These are phyloP conservation scores for Monosporozyma aerobia DNA, from an alignment of 805 yeast genomes.

Conservation along the genomic window DNA sequence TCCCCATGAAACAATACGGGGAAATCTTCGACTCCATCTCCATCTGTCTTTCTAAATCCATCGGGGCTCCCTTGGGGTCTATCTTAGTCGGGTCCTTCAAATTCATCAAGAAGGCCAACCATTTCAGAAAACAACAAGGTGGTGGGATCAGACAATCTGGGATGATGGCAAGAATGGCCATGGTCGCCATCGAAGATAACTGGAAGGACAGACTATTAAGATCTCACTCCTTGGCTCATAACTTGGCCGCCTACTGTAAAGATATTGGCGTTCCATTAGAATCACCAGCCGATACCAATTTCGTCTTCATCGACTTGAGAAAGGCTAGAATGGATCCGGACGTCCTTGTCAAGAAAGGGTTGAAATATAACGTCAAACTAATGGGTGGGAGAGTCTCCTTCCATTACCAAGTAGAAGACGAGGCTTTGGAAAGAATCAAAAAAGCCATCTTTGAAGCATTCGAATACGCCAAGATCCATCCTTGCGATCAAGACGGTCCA, in stretches of 20 bases:
- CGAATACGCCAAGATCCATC: conserved; percentile 44
- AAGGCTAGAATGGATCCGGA: conserved; percentile 48
- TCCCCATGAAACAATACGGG: conserved; percentile 62
- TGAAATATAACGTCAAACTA: conserved; percentile 51
- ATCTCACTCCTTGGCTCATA: conserved; percentile 44
- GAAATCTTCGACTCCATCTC: conserved; percentile 80
- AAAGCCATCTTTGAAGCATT: conserved; percentile 48
- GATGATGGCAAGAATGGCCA: conserved; percentile 69
- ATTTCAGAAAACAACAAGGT: conserved; percentile 85
- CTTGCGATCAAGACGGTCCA: conserved; percentile 42
- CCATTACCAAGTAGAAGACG: conserved; percentile 57
- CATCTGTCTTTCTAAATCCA: conserved; percentile 76
- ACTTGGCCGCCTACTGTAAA: conserved; percentile 44
- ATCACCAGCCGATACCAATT: conserved; percentile 76
- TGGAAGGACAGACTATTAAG: conserved; percentile 42
- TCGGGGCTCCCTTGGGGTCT: conserved; percentile 93
- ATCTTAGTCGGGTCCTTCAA: conserved; percentile 60
- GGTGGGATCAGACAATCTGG: conserved; percentile 93
- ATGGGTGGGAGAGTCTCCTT: conserved; percentile 73
- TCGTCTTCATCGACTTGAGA: conserved; percentile 62
- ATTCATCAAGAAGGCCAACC: conserved; percentile 62
- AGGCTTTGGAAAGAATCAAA: conserved; percentile 49
- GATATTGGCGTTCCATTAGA: conserved; percentile 48
- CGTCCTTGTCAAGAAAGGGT: conserved; percentile 44
- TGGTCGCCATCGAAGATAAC: conserved; percentile 66